Evolutionary conservation across 495 filamentous ascomycete genomes (phyloP), one percentile per base, ranked within the genome.

Genomic region (Penicillium salamii): DNA sequence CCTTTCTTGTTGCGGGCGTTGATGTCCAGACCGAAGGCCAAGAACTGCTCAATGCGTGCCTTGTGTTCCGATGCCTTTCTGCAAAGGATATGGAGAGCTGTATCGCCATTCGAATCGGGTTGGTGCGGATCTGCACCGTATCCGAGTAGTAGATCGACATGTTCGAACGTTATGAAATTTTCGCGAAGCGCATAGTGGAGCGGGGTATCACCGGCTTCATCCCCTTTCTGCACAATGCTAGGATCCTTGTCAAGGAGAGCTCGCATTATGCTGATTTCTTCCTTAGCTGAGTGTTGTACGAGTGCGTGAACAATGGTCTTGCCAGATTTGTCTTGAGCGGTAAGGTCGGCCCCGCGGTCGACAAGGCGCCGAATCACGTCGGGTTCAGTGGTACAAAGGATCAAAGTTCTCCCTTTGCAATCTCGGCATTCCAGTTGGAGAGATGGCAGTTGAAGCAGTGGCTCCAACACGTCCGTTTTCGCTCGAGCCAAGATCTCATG

Each of bases 21-120:
- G 32, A 60, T 60, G 13, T 53, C 44, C 13, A 48, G n/a, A 0
- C 53, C 57, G 13, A 28, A 6, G 13, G 29, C 28, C 13, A 50
- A 12, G 47, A 57, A 50, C 36, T 35, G 36, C 15, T 49, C 13
- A 28, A 53, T 48, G 12, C 21, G 23, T 15, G 35, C 21, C 35
- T 52, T 46, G 19, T 26, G 33, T 12, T 34, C 29, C 19, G 14
- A 6, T 9, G 31, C 29, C 17, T 8, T 35, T 13, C 18, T 40
- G 13, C 40, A 49, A 36, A 60, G 38, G 33, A 32, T 60, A 26
- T 63, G 57, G 34, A 60, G 57, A 13, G 46, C 55, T 5, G 53
- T 60, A 24, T 60, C 32, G 14, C 57, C 57, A 11, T 57, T 14
- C 7, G 39, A 40, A 15, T 60, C 56, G 13, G 57, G 53, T 31